Conservation (phyloP, 768 basidiomycete genomes). For the Phaffia australis region DNA sequence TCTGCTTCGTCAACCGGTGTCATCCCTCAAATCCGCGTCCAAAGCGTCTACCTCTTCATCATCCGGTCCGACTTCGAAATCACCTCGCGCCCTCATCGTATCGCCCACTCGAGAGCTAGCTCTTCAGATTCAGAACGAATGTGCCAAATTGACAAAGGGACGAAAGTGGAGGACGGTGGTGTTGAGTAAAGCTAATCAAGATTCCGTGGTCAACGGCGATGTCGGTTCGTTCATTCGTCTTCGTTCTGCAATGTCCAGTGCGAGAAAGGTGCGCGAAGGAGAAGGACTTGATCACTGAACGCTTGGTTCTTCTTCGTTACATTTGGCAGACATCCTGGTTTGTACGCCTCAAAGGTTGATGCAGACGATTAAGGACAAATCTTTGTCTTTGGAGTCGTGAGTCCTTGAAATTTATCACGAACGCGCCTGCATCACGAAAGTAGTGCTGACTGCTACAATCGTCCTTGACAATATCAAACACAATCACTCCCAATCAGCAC, state of each 20-base stretch:
- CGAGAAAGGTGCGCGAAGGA: neutral
- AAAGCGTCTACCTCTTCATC: conserved; percentile 43
- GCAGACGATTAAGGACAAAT: conserved; percentile 55
- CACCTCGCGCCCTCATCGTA: conserved; percentile 58
- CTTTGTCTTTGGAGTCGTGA: conserved; percentile 29
- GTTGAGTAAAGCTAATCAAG: conserved; percentile 82
- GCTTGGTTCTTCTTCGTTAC: neutral
- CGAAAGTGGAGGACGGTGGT: conserved; percentile 71
- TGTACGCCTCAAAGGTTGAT: conserved; percentile 86
- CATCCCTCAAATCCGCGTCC: conserved; percentile 32
- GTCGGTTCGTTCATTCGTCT: conserved; percentile 1
- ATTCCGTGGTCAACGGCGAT: conserved; percentile 44
- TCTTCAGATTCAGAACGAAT: conserved; percentile 88
- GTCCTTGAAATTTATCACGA: conserved; percentile 5
- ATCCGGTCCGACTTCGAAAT: neutral
- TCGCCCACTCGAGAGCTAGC: conserved; percentile 94
- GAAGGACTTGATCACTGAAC: neutral
- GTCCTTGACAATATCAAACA: neutral
- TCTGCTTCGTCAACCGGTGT: conserved; percentile 31
- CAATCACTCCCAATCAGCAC: conserved; percentile 44
- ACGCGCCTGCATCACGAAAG: neutral
- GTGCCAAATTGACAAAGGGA: conserved; percentile 65
- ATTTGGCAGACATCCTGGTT: conserved; percentile 64
- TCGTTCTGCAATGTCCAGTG: neutral
- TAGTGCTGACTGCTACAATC: neutral